Evolutionary conservation across 2,329 filamentous ascomycete species (phyloP).

Genomic region (Sporothrix sp.): DNA sequence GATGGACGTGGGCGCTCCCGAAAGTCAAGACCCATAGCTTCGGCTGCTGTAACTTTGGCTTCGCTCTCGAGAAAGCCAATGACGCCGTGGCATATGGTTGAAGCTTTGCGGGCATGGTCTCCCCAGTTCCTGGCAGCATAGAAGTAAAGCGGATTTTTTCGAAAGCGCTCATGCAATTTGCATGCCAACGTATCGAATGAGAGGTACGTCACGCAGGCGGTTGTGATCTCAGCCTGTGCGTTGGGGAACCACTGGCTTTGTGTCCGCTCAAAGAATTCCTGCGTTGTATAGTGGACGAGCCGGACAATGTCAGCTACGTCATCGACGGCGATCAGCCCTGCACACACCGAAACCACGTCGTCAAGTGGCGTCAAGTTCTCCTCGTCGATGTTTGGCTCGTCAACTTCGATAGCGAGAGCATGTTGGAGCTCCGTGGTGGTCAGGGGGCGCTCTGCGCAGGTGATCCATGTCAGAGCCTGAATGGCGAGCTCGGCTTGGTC

Average conservation of each 20-base stretch:
- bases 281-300: constrained; percentile 1
- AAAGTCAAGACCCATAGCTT: not conserved
- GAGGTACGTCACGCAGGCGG: not conserved
- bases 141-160: not conserved
- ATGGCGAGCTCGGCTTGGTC: not conserved
- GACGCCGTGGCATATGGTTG: not conserved
- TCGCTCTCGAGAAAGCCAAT: not conserved
- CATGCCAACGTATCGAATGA: not conserved
- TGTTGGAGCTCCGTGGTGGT: not conserved
- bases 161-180: not conserved
- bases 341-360: not conserved
- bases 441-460: not conserved
- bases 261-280: not conserved
- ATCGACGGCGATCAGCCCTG: not conserved
- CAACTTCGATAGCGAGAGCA: constrained; percentile 1
- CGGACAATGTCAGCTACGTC: not conserved
- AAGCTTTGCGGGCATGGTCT: not conserved
- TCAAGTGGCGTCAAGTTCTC: not conserved
- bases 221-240: not conserved
- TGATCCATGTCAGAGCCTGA: not conserved
- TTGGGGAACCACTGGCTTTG: not conserved
- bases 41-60: not conserved
- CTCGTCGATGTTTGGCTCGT: not conserved
- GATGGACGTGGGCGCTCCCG: not conserved
- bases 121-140: constrained; percentile 2